Percentiles rank a stretch among this genome's conserved stretches.
These are phyloP conservation scores for Lecanoromycetidae sp. DNA, from an alignment of 2,329 filamentous ascomycete genomes.

Conservation along the genomic window DNA sequence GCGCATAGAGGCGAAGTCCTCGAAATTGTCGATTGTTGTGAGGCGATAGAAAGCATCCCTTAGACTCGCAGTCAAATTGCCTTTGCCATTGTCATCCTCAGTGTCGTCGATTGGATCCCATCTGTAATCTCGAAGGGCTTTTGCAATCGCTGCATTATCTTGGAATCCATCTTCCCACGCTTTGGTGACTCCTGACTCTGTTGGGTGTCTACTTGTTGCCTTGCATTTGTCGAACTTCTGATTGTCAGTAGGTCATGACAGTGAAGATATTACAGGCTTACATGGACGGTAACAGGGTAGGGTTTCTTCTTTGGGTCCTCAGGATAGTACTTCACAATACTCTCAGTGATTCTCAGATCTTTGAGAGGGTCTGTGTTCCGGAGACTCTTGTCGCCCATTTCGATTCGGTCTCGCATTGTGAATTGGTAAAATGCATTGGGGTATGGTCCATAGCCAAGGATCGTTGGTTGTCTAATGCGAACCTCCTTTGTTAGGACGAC, in stretches of 20 bases:
- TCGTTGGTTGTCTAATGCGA: background rate
- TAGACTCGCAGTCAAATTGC: background rate
- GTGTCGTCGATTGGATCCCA: background rate
- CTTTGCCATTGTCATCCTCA: background rate
- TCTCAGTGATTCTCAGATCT: no score
- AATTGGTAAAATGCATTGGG: no score
- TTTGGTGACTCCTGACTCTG: background rate
- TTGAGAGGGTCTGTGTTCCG: no score
- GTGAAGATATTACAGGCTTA: background rate
- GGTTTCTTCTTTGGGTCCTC: background rate
- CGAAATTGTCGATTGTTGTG: background rate
- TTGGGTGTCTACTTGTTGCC: background rate
- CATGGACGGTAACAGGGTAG: no score
- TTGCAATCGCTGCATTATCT: background rate
- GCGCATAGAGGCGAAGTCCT: background rate
- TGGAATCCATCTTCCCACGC: background rate
- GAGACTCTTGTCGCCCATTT: no score
- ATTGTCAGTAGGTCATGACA: background rate
- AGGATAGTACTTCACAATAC: no score
- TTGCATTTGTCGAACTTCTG: background rate
- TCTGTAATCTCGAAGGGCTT: background rate
- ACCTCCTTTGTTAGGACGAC: background rate
- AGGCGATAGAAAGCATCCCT: background rate
- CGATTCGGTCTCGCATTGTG: no score
- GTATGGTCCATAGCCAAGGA: no score